Base-by-base conservation (phyloP, 805 yeast species). In the Myxozyma lipomycoides region DNA sequence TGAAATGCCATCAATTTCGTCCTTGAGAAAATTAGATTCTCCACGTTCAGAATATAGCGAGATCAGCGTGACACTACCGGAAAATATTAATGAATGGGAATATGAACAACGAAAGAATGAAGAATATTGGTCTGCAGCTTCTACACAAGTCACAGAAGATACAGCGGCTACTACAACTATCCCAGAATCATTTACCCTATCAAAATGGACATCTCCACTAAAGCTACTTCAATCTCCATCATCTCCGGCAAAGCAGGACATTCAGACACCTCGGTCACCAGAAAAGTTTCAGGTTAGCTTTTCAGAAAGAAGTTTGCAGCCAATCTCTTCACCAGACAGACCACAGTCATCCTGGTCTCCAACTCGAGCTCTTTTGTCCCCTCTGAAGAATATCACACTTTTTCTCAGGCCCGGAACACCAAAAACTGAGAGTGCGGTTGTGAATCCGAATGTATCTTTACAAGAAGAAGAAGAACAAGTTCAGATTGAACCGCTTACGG, bases 41-140 rank as follows among this genome's bases (percentile, higher is more conserved):
- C 12, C 12, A 6, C 23, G 24, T 21, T 7, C 22, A 15, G 46
- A 45, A n/a, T 10, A 24, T 5, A 10, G 40, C 15, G 49, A 46
- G 10, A 46, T 46, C 28, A 46, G 49, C 17, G 52, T 12, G 23
- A 28, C 17, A 35, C 45, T 26, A 18, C 52, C 55, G 5, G 55
- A 47, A 21, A 43, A 39, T 18, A 51, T 51, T 23, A 48, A 37
- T 34, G 40, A 43, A 19, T 51, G 55, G 55, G 55, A 51, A 26
- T 37, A 35, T 15, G 48, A 51, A 24, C 43, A 42, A 24, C 43
- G 55, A 9, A 24, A 36, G 35, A 45, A 25, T 18, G 55, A 51
- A 22, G 47, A 42, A 3, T 48, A 42, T 34, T 51, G 55, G 55
- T 25, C 49, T 7, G 42, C 49, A 22, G 24, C n/a, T 10, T 40